Conservation (phyloP, 352 stramenopile genomes). For the Saprolegnia parasitica region DNA sequence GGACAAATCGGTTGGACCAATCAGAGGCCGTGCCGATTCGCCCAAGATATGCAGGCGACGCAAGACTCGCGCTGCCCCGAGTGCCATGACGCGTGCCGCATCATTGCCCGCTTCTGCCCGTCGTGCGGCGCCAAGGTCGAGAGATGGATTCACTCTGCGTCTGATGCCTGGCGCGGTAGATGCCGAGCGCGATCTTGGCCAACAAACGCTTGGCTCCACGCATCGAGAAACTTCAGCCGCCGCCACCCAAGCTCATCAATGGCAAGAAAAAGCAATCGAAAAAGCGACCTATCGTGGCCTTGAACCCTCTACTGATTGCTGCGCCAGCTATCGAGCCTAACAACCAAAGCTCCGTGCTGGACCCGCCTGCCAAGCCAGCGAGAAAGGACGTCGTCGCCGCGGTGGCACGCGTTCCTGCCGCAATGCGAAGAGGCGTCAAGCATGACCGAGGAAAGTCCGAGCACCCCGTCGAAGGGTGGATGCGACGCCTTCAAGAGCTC, state of each 20-base stretch:
- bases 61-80: background rate
- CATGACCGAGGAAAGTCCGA: background rate
- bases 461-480: background rate
- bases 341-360: too few relatives aligned
- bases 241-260: too few relatives aligned
- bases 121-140: conserved; percentile 18
- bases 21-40: background rate
- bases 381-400: too few relatives aligned
- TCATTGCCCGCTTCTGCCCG: conserved; percentile 25
- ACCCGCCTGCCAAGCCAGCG: too few relatives aligned
- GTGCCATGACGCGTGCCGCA: conserved; percentile 5
- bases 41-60: background rate
- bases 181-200: background rate
- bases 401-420: too few relatives aligned
- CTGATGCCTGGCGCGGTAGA: background rate
- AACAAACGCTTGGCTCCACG: too few relatives aligned
- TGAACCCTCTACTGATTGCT: too few relatives aligned
- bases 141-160: background rate
- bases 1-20: background rate
- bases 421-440: too few relatives aligned
- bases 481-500: background rate
- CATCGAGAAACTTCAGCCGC: too few relatives aligned
- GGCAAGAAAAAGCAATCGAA: too few relatives aligned
- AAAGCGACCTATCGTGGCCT: too few relatives aligned
- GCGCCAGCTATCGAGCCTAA: too few relatives aligned